Conservation (phyloP, 2,329 filamentous ascomycete species). For the Nothophaeocryptopus gaeumannii region DNA sequence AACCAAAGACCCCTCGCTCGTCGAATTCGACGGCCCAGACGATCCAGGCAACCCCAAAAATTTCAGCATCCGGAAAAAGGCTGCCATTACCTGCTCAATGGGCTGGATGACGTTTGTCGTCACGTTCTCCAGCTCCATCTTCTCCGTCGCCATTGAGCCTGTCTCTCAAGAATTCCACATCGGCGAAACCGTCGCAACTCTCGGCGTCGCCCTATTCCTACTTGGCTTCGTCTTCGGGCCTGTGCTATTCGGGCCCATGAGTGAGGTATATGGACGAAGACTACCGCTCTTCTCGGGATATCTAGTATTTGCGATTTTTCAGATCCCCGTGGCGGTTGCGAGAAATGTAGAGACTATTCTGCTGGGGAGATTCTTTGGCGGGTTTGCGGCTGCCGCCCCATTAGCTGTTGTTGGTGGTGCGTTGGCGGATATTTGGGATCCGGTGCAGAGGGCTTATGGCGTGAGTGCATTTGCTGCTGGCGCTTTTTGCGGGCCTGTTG, state of each 20-base stretch:
- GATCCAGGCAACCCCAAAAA: slow-evolving; percentile 57
- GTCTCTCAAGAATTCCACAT: slow-evolving; percentile 25
- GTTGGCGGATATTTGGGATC: slow-evolving; percentile 26
- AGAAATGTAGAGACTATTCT: slow-evolving; percentile 55
- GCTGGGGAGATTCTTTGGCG: slow-evolving; percentile 54
- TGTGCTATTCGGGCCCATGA: slow-evolving; percentile 50
- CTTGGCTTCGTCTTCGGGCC: slow-evolving; percentile 26
- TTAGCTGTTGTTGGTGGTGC: slow-evolving; percentile 48
- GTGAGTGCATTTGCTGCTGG: slow-evolving; percentile 25
- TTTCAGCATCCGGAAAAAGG: slow-evolving; percentile 19
- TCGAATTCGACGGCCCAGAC: slow-evolving; percentile 69
- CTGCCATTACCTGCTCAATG: slow-evolving; percentile 22
- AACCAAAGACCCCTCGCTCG: slow-evolving; percentile 33
- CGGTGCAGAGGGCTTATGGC: slow-evolving; percentile 27
- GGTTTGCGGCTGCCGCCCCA: slow-evolving; percentile 46
- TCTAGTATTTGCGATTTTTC: slow-evolving; percentile 52
- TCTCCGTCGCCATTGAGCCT: slow-evolving; percentile 20
- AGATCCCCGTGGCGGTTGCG: slow-evolving; percentile 55
- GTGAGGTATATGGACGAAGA: slow-evolving; percentile 56
- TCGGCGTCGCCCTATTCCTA: slow-evolving; percentile 28
- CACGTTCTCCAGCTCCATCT: slow-evolving; percentile 23
- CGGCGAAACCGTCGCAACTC: slow-evolving; percentile 23
- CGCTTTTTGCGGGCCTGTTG: slow-evolving; percentile 28
- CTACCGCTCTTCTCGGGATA: slow-evolving; percentile 52
- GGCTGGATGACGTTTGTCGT: slow-evolving; percentile 26